Evolutionary conservation across 2,329 filamentous ascomycete species (phyloP), one percentile per base, ranked within the genome.

Genomic region (Cladosporium sp.): DNA sequence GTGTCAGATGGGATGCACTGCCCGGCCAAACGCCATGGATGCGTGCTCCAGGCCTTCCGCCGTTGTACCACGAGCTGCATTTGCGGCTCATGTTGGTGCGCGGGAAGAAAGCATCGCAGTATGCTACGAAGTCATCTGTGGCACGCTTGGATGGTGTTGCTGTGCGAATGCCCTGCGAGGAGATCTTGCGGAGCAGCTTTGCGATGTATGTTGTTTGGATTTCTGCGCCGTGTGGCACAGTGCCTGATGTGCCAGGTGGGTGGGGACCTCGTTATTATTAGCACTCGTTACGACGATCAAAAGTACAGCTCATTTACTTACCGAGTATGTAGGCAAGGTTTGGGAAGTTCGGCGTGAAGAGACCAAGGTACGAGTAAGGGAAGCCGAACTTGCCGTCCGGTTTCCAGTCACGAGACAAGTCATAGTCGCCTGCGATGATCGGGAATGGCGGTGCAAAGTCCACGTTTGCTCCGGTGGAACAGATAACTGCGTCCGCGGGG

Each of bases 51-150:
- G 88, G 84, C 6, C 78, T 78, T 0, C 86, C 87, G 14, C 89
- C 87, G 67, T 92, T 92, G 66, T 89, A 90, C 90, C 90, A 92
- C 0, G 86, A 89, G 49, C 85, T 87, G 74, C 89, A 92, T 65
- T 86, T 84, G 62, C 89, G 86, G 0, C 82, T 81, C 61, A 89
- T 76, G 44, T 84, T 83, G 2, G 82, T 85, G 16, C 79, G 80
- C 0, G 82, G 81, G 69, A 83, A 84, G 72, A 84, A 85, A 0
- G 77, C 73, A 65, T 84, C 81, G 53, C 63, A 65, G 31, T 67
- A 67, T 21, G 65, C 64, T 2, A 72, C 66, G 62, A 78, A 76
- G 61, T 79, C 72, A 55, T 76, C 88, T 0, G 89, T 79, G 0
- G 89, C 89, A 33, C 80, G 78, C 56, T 82, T 81, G 0, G 82